Base-by-base conservation (phyloP, 202 grass and related monocot species). In the Zizania palustris region DNA sequence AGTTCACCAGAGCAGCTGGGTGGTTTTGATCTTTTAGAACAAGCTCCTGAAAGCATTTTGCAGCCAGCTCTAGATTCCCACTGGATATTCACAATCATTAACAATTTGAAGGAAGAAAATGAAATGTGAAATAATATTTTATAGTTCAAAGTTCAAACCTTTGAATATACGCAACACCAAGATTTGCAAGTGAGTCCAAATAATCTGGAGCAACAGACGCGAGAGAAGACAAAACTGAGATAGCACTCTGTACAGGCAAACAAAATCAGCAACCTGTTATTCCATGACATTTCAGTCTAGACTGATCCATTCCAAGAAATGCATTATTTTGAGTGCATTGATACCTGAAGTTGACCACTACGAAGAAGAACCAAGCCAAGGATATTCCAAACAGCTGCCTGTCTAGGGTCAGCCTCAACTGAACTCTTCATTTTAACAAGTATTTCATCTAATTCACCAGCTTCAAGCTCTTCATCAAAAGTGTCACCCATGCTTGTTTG, bases 311-410 rank as follows among this genome's bases (percentile, higher is more conserved):
- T 11, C 11, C 73, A 64, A 45, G 15, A 70, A 66, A 59, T 44
- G 19, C 18, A 85, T 46, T 11, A 83, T 5, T 18, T 75, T 44
- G 22, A 65, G 81, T 14, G 39, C 55, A 39, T 57, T 15, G 15
- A 48, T 76, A 99, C 96, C 85, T 99, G 85, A 74, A 95, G 74
- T 63, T 89, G 96, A 35, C 91, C 88, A 70, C 77, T 81, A 59
- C 89, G 90, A 76, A 99, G 91, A 84, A 98, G 91, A 78, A 99
- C 88, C 84, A 90, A 74, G 67, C 96, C 96, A 45, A 99, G 87
- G 63, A 86, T 90, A 83, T 95, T 98, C 96, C 96, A 98, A 84
- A 98, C 92, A 85, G 96, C 88, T 81, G 96, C 96, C 44, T 95
- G 96, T 75, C 84, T 99, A 33, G 82, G 79, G 86, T 99, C 96